Base-by-base conservation (phyloP, 2,329 filamentous ascomycete genomes). In the Penicillium vulpinum region DNA sequence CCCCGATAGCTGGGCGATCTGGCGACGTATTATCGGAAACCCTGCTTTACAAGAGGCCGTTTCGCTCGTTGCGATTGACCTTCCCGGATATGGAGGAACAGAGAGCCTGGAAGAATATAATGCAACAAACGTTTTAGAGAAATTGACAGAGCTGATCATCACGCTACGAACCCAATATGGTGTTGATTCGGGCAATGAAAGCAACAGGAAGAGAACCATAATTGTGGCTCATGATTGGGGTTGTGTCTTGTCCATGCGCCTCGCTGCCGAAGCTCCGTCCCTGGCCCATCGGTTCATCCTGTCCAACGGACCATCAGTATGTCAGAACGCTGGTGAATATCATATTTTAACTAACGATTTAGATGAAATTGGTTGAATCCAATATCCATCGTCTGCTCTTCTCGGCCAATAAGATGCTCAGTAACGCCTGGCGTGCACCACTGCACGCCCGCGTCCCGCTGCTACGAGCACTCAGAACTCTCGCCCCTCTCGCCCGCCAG, bases 21-120 rank as follows among this genome's bases (percentile, higher is more conserved):
- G 82, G 81, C 76, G 77, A 44, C 72, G 79, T 49, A 68, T 83
- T 24, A 69, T 85, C 21, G 68, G 69, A 38, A 78, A 77, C 0
- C 57, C 73, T 9, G 63, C 70, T 10, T 63, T 79, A 10, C 68
- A 71, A 26, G 57, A 74, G 26, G 62, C 74, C 7, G 76, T 79
- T 21, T 78, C 77, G 21, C 62, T 85, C 7, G 76, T 86, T 31
- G 83, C 82, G 0, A 73, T 85, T 38, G 84, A 86, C 64, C 67
- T 86, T 7, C 84, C 84, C 18, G 83, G 84, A 2, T 85, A 81
- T 59, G 84, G 84, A 35, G 84, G 84, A 10, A 84, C 79, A 54
- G 82, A 85, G 59, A 75, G 75, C 48, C 68, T 85, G 54, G 67
- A 75, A 1, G 66, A 72, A 45, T 85, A 85, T 62, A 74, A 76